phyloP scores from a whole-genome alignment of 441 rosid genomes.

The Gossypium trilobum region DNA sequence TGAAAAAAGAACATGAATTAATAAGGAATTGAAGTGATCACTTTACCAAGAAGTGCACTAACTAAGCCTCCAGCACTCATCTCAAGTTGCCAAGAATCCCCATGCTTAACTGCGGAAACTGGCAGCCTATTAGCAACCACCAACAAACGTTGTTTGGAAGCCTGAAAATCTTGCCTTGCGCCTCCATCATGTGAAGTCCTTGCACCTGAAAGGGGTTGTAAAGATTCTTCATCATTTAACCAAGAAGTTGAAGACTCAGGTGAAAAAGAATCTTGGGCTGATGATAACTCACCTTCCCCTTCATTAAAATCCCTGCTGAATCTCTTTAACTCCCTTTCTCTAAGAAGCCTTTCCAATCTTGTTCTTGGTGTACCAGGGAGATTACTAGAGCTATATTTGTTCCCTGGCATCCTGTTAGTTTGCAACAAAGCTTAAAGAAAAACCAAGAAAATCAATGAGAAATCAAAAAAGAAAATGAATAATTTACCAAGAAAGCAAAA shows the following conservation, averaged over 20 bases:
- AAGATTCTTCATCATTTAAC: constrained; percentile 22
- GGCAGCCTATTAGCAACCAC: constrained; percentile 78
- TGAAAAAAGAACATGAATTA: background rate
- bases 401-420: constrained; percentile 33
- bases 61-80: constrained; percentile 64
- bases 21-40: background rate
- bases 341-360: constrained; percentile 46
- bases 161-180: background rate
- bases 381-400: constrained; percentile 23
- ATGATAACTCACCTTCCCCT: constrained; percentile 24
- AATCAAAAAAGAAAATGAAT: background rate
- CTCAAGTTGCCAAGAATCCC: constrained; percentile 58
- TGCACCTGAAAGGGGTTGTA: constrained; percentile 16
- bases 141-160: constrained; percentile 51
- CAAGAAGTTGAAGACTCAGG: constrained; percentile 19
- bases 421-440: constrained; percentile 22
- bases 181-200: constrained; percentile 17
- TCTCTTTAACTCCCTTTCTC: constrained; percentile 45
- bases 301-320: constrained; percentile 23
- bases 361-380: constrained; percentile 36
- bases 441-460: background rate
- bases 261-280: constrained; percentile 15
- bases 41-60: constrained; percentile 55
- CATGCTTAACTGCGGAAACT: constrained; percentile 53
- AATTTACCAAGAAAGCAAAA: too few relatives aligned